These are phyloP conservation scores for Apiospora arundinis DNA, from an alignment of 2,329 filamentous ascomycete species.

Conservation along the genomic window DNA sequence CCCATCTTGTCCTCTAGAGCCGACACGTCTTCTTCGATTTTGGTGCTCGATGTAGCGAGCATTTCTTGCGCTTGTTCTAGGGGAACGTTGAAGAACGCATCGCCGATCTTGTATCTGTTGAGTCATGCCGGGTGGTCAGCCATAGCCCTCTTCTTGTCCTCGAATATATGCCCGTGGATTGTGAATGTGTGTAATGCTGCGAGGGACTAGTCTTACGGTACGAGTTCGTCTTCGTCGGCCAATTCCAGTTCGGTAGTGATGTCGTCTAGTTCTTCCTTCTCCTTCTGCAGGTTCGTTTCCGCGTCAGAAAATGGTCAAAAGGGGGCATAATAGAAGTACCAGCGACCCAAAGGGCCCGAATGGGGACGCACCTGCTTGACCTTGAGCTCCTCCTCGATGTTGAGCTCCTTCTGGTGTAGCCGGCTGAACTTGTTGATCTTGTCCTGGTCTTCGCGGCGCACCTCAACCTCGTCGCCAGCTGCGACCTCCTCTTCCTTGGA, in stretches of 20 bases:
- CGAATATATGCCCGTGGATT: constrained; percentile 19
- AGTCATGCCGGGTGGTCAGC: constrained; percentile 17
- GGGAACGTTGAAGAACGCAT: constrained; percentile 89
- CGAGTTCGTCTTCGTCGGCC: constrained; percentile 90
- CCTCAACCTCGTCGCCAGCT: constrained; percentile 83
- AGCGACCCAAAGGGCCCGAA: not conserved
- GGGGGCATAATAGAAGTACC: constrained; percentile 15
- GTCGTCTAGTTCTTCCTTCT: constrained; percentile 97
- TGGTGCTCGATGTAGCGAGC: constrained; percentile 72
- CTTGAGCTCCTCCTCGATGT: constrained; percentile 81
- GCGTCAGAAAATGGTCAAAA: constrained; percentile 5
- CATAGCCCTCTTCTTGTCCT: not conserved
- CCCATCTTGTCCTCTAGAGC: constrained; percentile 78
- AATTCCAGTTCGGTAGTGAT: constrained; percentile 90
- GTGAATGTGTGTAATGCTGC: not conserved
- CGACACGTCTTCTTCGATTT: constrained; percentile 78
- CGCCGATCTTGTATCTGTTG: constrained; percentile 90
- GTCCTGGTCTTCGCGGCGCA: constrained; percentile 95
- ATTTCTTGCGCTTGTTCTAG: constrained; percentile 87
- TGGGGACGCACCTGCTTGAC: constrained; percentile 71
- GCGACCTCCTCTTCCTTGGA: constrained; percentile 90
- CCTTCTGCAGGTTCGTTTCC: constrained; percentile 70
- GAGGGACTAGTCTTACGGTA: constrained; percentile 67
- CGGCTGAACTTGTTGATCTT: constrained; percentile 98
- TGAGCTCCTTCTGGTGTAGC: constrained; percentile 83